These are phyloP conservation scores for Hortiboletus flavorubellus DNA, from an alignment of 768 basidiomycete genomes.

Conservation along the genomic window DNA sequence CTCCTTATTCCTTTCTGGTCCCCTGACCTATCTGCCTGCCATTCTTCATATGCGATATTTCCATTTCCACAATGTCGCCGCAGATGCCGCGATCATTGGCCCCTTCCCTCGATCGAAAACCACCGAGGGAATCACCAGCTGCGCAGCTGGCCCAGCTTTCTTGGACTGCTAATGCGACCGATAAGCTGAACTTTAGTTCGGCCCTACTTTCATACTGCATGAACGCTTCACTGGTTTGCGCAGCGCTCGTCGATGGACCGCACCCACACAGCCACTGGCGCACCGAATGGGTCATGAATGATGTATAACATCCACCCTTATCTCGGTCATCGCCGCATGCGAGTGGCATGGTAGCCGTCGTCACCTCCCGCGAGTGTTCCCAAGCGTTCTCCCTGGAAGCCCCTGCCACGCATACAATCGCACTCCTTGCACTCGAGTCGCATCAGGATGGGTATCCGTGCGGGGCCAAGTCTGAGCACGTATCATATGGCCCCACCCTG, in stretches of 20 bases:
- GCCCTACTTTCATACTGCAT: background rate
- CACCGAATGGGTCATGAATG: background rate
- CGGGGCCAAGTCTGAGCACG: too few relatives aligned
- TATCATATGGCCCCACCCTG: slow-evolving; percentile 4
- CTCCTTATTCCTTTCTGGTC: too few relatives aligned
- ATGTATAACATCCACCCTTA: slow-evolving; percentile 7
- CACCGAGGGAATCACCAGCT: slow-evolving; percentile 13
- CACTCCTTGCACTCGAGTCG: background rate
- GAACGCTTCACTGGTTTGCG: slow-evolving; percentile 2
- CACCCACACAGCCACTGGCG: slow-evolving; percentile 12
- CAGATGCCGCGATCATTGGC: slow-evolving; percentile 16
- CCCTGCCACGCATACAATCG: background rate
- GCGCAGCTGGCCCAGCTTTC: background rate
- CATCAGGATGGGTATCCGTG: too few relatives aligned
- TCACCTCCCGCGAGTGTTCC: slow-evolving; percentile 22
- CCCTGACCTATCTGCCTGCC: too few relatives aligned
- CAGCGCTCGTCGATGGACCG: slow-evolving; percentile 6
- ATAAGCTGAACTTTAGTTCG: background rate
- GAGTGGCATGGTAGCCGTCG: background rate
- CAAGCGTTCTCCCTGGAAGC: background rate
- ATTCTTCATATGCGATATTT: background rate
- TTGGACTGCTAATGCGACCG: background rate
- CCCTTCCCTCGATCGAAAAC: slow-evolving; percentile 6
- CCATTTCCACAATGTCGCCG: slow-evolving; percentile 12
- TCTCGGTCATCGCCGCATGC: slow-evolving; percentile 20